Evolutionary conservation across 305 asterid genomes (phyloP).

Genomic region (Rubia tinctorum): DNA sequence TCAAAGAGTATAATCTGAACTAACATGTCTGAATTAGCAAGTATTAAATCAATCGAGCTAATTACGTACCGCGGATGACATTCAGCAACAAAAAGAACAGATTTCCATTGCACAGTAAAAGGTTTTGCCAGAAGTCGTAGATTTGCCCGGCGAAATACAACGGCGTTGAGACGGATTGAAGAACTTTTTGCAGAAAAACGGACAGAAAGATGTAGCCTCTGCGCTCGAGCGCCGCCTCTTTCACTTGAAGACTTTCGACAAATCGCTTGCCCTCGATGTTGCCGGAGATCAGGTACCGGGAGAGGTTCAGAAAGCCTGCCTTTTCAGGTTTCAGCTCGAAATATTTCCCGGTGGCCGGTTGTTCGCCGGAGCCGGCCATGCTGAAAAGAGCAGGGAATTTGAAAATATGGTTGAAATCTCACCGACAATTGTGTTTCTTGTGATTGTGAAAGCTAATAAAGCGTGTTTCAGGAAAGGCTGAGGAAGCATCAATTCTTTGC

Average conservation of each 20-base stretch:
- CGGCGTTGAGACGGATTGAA: conserved; percentile 22
- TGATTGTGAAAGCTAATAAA: not conserved
- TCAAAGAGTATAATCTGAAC: not conserved
- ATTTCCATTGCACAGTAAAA: conserved; percentile 28
- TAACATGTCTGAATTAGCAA: not conserved
- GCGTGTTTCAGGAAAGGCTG: not conserved
- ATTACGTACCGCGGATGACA: conserved; percentile 31
- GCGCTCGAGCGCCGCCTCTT: conserved; percentile 20
- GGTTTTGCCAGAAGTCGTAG: conserved; percentile 41
- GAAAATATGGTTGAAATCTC: not conserved
- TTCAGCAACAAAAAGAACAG: conserved; percentile 4
- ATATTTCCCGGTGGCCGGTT: not conserved
- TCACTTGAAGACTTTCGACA: conserved; percentile 18
- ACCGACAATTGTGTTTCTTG: not conserved
- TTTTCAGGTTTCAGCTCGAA: conserved; percentile 34
- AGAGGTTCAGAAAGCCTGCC: conserved; percentile 30
- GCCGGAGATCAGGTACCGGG: conserved; percentile 27
- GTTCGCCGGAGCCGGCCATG: not conserved
- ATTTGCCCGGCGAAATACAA: conserved; percentile 28
- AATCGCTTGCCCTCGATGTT: conserved; percentile 30
- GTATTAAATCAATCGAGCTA: too few species aligned
- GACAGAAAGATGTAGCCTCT: conserved; percentile 30
- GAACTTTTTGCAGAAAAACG: conserved; percentile 24
- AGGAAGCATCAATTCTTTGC: not conserved
- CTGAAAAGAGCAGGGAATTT: not conserved